These are phyloP conservation scores for Neurospora sp. DNA, from an alignment of 495 filamentous ascomycete species.

Conservation along the genomic window DNA sequence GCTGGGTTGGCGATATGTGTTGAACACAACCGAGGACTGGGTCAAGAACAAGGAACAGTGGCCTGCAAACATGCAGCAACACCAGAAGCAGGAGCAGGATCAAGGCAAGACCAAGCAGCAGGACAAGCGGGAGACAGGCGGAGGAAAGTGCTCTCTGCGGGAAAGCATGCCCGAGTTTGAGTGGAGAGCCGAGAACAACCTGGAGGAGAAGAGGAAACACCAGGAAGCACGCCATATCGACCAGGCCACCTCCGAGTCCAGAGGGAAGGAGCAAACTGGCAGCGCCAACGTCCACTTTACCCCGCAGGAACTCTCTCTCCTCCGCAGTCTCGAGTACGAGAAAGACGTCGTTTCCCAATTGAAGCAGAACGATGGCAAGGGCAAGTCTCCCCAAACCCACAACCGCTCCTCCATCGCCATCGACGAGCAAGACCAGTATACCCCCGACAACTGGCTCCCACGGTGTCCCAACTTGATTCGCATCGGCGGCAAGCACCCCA, in stretches of 20 bases:
- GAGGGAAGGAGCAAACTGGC: background rate
- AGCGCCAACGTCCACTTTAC: background rate
- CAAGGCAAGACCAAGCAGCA: background rate
- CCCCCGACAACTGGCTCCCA: conserved; percentile 13
- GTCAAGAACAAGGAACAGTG: conserved; percentile 9
- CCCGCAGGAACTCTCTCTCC: conserved; percentile 5
- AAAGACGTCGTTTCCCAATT: background rate
- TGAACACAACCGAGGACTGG: conserved; percentile 11
- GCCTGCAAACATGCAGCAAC: conserved; percentile 2
- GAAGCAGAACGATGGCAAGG: conserved; percentile 6
- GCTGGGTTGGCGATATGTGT: conserved; percentile 10
- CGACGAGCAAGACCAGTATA: conserved; percentile 13
- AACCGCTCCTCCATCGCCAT: conserved; percentile 12
- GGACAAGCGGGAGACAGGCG: background rate
- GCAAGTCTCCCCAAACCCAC: conserved; percentile 3
- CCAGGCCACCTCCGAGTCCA: background rate
- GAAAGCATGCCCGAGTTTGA: background rate
- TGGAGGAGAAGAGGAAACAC: background rate
- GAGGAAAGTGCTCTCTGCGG: background rate
- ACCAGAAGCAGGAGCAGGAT: background rate
- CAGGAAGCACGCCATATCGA: background rate
- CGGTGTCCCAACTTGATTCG: conserved; percentile 6
- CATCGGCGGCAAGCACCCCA: conserved; percentile 7
- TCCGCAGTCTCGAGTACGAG: background rate
- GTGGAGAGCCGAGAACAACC: background rate